phyloP scores from a whole-genome alignment of 2,329 filamentous ascomycete species.

The Claviceps digitariae region DNA sequence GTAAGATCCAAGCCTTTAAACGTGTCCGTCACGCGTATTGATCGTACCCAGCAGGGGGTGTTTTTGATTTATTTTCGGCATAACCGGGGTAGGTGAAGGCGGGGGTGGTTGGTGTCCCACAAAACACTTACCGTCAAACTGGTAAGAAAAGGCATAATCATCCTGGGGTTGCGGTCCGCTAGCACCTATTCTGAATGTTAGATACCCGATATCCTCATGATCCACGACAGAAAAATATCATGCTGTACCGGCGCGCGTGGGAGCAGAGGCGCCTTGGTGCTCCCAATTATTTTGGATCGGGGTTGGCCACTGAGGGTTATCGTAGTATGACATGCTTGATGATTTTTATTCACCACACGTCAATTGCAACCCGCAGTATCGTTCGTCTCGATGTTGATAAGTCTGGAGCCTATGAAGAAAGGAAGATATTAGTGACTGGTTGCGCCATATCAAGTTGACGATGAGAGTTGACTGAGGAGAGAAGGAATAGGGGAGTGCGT shows the following conservation, averaged over 20 bases:
- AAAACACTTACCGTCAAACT: constrained; percentile 68
- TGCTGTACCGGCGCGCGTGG: constrained; percentile 26
- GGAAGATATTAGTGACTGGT: neutral
- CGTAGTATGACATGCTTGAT: constrained; percentile 30
- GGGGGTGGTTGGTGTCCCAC: neutral
- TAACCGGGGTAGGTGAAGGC: neutral
- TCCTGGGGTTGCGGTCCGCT: constrained; percentile 63
- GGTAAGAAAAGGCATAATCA: constrained; percentile 70
- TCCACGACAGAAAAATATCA: neutral
- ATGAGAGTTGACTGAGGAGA: neutral
- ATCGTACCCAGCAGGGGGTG: neutral
- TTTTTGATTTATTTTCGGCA: neutral
- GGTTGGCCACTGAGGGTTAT: constrained; percentile 28
- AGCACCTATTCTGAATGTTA: constrained; percentile 39
- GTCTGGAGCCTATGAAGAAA: neutral
- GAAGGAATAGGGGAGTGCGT: neutral
- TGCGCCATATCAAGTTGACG: neutral
- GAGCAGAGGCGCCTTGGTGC: constrained; percentile 28
- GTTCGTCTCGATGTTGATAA: neutral
- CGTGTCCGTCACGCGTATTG: neutral
- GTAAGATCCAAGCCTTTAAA: neutral
- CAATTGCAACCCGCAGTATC: neutral
- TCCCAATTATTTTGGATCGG: constrained; percentile 30
- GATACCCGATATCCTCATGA: constrained; percentile 4
- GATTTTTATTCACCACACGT: neutral